Base-by-base conservation (phyloP, 2,329 filamentous ascomycete species). In the Stagonosporopsis tanaceti region DNA sequence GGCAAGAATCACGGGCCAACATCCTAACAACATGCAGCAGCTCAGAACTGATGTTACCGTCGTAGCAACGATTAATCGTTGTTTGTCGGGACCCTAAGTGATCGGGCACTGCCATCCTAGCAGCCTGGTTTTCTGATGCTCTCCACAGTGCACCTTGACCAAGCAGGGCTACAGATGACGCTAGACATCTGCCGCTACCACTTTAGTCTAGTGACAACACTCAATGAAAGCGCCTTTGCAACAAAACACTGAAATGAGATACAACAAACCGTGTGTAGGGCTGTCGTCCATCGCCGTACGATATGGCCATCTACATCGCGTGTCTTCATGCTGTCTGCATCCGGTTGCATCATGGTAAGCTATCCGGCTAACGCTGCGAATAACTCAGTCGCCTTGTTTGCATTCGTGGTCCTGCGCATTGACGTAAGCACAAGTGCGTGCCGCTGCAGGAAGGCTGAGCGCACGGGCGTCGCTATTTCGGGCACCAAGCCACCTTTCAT, bases 391-490 rank as follows among this genome's bases (percentile, higher is more conserved):
- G 64, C 57, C 28, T 66, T 61, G 57, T 61, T 59, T 59, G 55
- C 53, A 63, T 62, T 37, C 46, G 62, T 63, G 59, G 63, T 69
- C 60, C 63, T 66, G 65, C 59, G 38, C 54, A 45, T 50, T 30
- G 42, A 38, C 50, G 69, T 68, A 69, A 72, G 71, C 62, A 66
- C 62, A 54, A 62, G 35, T 59, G 59, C 59, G 63, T 59, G 58
- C 62, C 60, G 65, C 64, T 67, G 64, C 61, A 68, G 58, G 69
- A 70, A 60, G 70, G 71, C 69, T 73, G 71, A 73, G 71, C 20
- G 50, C 64, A 63, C 61, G 57, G 60, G 58, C 59, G 55, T 64
- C 66, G 61, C 69, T 72, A 72, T 71, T 73, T 72, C 67, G 59
- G 68, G 67, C 63, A 51, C 61, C 66, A 71, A 71, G 70, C 72